Evolutionary conservation across 2,329 filamentous ascomycete genomes (phyloP).

Genomic region (Fusarium austroafricanum): DNA sequence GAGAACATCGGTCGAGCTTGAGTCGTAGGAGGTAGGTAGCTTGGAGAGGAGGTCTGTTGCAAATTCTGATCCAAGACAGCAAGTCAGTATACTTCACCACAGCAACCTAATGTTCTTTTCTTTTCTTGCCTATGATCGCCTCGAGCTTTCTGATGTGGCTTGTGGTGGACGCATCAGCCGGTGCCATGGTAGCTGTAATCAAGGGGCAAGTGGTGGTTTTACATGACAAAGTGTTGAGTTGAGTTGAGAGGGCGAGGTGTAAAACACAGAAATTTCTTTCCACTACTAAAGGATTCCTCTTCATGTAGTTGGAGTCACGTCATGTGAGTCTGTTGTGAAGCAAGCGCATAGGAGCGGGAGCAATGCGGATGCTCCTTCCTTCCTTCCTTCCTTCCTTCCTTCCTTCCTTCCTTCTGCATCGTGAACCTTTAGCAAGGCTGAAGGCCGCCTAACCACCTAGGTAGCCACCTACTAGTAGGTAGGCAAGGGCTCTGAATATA

Average conservation of each 20-base stretch:
- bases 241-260: not conserved
- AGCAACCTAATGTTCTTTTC: not conserved
- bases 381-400: slow-evolving; percentile 8
- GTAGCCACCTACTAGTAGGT: too few species aligned
- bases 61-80: slow-evolving; percentile 43
- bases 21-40: slow-evolving; percentile 31
- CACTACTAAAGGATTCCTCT: not conserved
- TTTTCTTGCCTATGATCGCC: slow-evolving; percentile 39
- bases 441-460: too few species aligned
- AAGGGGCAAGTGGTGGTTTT: not conserved
- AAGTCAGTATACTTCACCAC: not conserved
- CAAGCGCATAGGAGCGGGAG: slow-evolving; percentile 4
- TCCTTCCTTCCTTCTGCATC: not conserved
- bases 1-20: slow-evolving; percentile 58
- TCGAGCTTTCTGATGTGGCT: slow-evolving; percentile 43
- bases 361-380: slow-evolving; percentile 13
- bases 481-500: not conserved
- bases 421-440: not conserved
- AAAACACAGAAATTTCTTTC: not conserved
- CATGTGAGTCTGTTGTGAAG: slow-evolving; percentile 12
- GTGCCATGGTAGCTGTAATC: slow-evolving; percentile 35
- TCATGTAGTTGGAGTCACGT: not conserved
- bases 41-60: slow-evolving; percentile 43
- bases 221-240: not conserved
- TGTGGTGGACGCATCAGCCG: slow-evolving; percentile 17